Evolutionary conservation across 2,329 filamentous ascomycete species (phyloP).

Genomic region (Beauveria sp.): DNA sequence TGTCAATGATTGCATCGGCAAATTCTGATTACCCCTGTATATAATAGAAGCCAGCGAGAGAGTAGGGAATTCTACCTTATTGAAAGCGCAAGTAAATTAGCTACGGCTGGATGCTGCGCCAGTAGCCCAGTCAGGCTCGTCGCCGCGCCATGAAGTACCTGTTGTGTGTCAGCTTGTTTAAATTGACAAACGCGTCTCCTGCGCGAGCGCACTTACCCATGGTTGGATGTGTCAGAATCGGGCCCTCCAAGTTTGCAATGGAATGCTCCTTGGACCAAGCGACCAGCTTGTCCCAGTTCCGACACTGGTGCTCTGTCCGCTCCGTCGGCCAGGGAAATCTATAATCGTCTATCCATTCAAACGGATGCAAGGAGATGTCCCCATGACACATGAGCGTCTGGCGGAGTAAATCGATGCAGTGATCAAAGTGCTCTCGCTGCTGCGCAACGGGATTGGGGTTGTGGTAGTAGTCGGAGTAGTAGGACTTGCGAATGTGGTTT

Average conservation of each 20-base stretch:
- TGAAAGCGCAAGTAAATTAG: too few relatives aligned
- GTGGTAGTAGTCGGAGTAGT: constrained; percentile 13
- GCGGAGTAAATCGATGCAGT: constrained; percentile 15
- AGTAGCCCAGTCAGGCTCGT: background rate
- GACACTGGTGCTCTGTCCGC: constrained; percentile 11
- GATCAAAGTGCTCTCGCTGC: constrained; percentile 13
- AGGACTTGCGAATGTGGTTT: constrained; percentile 12
- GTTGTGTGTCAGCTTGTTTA: background rate
- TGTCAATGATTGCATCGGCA: too few relatives aligned
- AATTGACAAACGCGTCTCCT: background rate
- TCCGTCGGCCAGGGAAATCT: constrained; percentile 8
- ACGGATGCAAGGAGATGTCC: constrained; percentile 11
- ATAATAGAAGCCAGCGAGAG: background rate
- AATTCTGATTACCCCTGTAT: too few relatives aligned
- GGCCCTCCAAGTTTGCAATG: background rate
- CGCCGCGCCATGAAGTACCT: background rate
- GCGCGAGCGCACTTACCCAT: background rate
- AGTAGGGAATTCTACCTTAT: background rate
- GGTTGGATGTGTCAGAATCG: constrained; percentile 2
- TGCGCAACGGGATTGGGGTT: constrained; percentile 12
- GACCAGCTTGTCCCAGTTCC: constrained; percentile 12
- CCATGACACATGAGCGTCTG: constrained; percentile 16
- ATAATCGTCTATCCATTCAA: constrained; percentile 12
- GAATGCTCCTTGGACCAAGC: constrained; percentile 3
- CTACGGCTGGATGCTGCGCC: background rate